These are phyloP conservation scores for Metarhizium anisopliae DNA, from an alignment of 2,329 filamentous ascomycete genomes.

Conservation along the genomic window DNA sequence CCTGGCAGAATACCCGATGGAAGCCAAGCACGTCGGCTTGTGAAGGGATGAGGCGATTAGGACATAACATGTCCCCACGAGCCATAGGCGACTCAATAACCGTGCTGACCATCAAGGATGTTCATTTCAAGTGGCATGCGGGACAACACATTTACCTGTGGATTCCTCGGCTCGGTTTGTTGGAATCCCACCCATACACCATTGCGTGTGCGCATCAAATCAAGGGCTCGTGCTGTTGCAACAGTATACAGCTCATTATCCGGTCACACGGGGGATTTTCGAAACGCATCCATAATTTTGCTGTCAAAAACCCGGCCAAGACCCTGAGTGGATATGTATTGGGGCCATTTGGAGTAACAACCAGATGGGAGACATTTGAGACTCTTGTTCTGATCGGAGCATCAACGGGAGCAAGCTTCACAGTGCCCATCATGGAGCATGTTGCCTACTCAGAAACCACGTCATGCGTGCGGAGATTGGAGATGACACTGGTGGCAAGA, in stretches of 20 bases:
- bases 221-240: constrained; percentile 44
- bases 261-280: constrained; percentile 50
- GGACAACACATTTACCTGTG: constrained; percentile 55
- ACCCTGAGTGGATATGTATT: constrained; percentile 34
- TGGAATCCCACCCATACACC: constrained; percentile 54
- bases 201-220: constrained; percentile 47
- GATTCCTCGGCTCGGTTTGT: constrained; percentile 42
- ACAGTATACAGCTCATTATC: constrained; percentile 50
- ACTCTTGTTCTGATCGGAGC: constrained; percentile 51
- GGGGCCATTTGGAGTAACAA: constrained; percentile 48
- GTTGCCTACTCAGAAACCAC: constrained; percentile 31
- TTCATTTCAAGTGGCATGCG: constrained; percentile 49
- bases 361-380: constrained; percentile 49
- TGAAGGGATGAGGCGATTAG: constrained; percentile 38
- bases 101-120: constrained; percentile 49
- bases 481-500: constrained; percentile 43
- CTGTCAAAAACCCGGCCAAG: constrained; percentile 26
- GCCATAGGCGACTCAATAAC: constrained; percentile 44
- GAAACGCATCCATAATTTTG: constrained; percentile 38
- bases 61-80: constrained; percentile 41
- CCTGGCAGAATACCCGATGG: constrained; percentile 44
- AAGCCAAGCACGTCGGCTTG: constrained; percentile 31
- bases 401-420: constrained; percentile 55
- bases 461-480: constrained; percentile 42
- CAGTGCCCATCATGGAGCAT: constrained; percentile 49